Conservation (phyloP, 2,329 filamentous ascomycete species). For the Fusarium agapanthi region DNA sequence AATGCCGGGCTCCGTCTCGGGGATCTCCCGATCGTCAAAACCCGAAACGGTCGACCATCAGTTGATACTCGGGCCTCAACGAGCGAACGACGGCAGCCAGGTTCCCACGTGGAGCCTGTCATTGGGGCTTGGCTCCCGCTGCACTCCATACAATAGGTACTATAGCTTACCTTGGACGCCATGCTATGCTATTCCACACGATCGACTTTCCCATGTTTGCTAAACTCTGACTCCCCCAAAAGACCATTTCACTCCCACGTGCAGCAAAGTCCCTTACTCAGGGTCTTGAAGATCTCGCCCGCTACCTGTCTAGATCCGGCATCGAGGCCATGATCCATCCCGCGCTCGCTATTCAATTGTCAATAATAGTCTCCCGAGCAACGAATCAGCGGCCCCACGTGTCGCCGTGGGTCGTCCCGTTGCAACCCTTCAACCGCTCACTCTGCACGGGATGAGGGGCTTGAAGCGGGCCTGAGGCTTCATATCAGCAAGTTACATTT, state of each 20-base stretch:
- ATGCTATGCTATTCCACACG: not conserved
- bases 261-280: not conserved
- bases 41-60: not conserved
- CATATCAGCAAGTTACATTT: constrained; percentile 27
- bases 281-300: not conserved
- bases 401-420: constrained; percentile 22
- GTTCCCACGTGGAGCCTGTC: constrained; percentile 36
- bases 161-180: not conserved
- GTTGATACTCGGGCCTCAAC: not conserved
- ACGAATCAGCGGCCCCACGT: constrained; percentile 46
- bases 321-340: constrained; percentile 1
- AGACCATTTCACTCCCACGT: constrained; percentile 17
- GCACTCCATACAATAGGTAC: constrained; percentile 19
- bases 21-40: not conserved
- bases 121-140: constrained; percentile 33
- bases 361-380: constrained; percentile 11
- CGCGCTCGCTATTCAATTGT: constrained; percentile 3
- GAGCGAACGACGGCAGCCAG: constrained; percentile 25
- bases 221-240: not conserved
- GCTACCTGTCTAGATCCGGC: constrained; percentile 10
- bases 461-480: constrained; percentile 21
- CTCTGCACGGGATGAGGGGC: constrained; percentile 9
- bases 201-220: not conserved
- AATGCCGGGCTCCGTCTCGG: not conserved
- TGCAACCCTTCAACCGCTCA: constrained; percentile 10